phyloP scores from a whole-genome alignment of 1,139 yeast genomes.

The Debaryomyces fabryi region DNA sequence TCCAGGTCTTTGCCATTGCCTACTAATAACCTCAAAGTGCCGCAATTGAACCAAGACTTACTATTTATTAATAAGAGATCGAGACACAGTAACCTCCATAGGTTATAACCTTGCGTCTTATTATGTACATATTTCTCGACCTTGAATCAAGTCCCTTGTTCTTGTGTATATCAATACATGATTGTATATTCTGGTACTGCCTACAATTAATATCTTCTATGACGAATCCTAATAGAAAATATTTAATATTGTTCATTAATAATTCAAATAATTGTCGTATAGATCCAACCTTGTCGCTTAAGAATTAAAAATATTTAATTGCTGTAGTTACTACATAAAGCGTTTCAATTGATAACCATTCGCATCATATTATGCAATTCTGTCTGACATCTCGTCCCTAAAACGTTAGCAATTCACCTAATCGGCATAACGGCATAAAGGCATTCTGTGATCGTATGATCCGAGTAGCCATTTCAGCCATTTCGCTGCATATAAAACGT shows the following conservation, averaged over 20 bases:
- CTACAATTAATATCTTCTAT: background rate
- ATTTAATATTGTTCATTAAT: no score
- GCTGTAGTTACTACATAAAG: background rate
- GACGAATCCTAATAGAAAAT: background rate
- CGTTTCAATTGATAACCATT: background rate
- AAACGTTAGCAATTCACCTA: background rate
- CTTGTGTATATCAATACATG: background rate
- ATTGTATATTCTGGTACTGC: background rate
- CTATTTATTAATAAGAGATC: conserved; percentile 55
- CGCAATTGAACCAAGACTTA: conserved; percentile 33
- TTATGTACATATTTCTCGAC: background rate
- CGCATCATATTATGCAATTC: background rate
- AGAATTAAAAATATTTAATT: background rate
- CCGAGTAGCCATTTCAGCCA: conserved; percentile 5
- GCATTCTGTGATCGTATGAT: background rate
- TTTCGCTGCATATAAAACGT: background rate
- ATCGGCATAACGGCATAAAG: background rate
- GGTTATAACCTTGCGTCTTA: background rate
- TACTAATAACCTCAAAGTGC: conserved; percentile 14
- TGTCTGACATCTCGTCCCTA: background rate
- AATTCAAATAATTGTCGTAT: no score
- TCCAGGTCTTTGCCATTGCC: conserved; percentile 22
- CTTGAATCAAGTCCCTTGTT: background rate
- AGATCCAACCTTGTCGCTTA: background rate
- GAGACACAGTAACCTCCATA: conserved; percentile 17